phyloP scores from a whole-genome alignment of 2,329 filamentous ascomycete genomes.

The Hirsutella rhossiliensis region DNA sequence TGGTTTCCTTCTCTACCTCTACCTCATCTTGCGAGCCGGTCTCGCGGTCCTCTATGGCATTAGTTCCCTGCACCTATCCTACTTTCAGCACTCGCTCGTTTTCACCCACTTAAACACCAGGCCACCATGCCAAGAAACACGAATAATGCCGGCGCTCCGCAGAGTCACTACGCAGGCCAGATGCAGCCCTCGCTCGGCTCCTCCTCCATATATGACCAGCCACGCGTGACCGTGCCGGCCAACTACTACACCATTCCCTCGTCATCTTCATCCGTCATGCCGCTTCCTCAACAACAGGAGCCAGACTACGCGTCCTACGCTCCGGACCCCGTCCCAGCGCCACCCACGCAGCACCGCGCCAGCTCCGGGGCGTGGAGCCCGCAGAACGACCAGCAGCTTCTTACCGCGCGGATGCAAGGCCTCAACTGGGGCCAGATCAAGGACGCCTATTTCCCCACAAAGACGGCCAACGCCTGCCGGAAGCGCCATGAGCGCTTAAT shows the following conservation, averaged over 20 bases:
- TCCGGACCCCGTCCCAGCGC: conserved; percentile 18
- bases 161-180: conserved; percentile 18
- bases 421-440: conserved; percentile 80
- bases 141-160: conserved; percentile 23
- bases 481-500: conserved; percentile 80
- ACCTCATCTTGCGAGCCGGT: conserved; percentile 7
- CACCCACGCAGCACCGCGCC: conserved; percentile 39
- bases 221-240: conserved; percentile 25
- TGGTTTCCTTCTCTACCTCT: too few relatives aligned
- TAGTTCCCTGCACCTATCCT: not conserved
- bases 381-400: conserved; percentile 61
- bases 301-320: conserved; percentile 27
- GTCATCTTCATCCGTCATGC: conserved; percentile 16
- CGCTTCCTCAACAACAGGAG: conserved; percentile 18
- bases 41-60: conserved; percentile 4
- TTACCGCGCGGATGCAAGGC: conserved; percentile 59
- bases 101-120: conserved; percentile 5
- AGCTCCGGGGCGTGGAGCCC: conserved; percentile 60
- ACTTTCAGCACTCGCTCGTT: not conserved
- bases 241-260: conserved; percentile 28
- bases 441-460: conserved; percentile 60
- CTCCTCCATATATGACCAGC: conserved; percentile 28
- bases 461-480: conserved; percentile 74
- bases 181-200: conserved; percentile 29
- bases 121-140: conserved; percentile 33